Conservation (phyloP, 352 stramenopile genomes). For the Aphanomyces stellatus region DNA sequence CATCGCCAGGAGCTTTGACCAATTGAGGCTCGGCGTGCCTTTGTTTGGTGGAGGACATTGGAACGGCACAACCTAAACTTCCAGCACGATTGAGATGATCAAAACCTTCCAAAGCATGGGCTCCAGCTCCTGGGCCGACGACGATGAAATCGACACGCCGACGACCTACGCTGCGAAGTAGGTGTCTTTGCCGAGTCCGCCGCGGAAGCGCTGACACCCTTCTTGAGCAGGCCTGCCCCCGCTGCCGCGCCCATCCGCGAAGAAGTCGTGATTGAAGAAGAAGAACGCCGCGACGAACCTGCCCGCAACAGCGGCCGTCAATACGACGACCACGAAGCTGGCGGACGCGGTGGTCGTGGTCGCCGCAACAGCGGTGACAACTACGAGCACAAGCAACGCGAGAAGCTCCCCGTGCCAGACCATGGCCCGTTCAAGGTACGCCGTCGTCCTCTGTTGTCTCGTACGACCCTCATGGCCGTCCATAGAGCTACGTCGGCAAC, state of each 20-base stretch:
- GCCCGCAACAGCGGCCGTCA: not conserved
- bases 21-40: too few species aligned
- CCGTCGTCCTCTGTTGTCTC: not conserved
- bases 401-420: slow-evolving; percentile 71
- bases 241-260: not conserved
- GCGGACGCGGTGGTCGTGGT: not conserved
- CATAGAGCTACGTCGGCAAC: slow-evolving; percentile 72
- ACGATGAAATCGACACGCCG: slow-evolving; percentile 57
- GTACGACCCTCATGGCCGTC: not conserved
- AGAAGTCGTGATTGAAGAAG: not conserved
- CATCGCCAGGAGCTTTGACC: too few species aligned
- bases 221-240: too few species aligned
- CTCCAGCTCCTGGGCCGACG: slow-evolving; percentile 69
- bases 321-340: not conserved
- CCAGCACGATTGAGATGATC: not conserved
- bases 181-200: slow-evolving; percentile 37
- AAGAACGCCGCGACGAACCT: not conserved
- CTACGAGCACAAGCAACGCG: slow-evolving; percentile 24
- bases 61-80: not conserved
- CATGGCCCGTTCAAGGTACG: slow-evolving; percentile 63
- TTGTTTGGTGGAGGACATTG: not conserved
- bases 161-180: slow-evolving; percentile 33
- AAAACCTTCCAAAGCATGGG: slow-evolving; percentile 17
- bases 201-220: too few species aligned
- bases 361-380: slow-evolving; percentile 19